Evolutionary conservation across 306 rosid species (phyloP), one percentile per base, ranked within the genome.

Genomic region (Dalbergia cultrata): DNA sequence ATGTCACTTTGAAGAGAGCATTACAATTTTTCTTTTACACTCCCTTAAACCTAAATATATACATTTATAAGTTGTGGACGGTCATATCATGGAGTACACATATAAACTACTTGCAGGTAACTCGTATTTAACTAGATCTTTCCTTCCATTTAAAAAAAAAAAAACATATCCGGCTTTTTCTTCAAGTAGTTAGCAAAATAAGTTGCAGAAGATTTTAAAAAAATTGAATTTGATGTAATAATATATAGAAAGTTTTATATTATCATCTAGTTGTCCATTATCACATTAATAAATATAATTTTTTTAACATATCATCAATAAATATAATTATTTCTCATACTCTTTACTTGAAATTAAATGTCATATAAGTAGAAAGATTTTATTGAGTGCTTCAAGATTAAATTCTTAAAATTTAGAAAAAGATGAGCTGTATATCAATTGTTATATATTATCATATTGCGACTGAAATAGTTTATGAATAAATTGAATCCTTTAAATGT

Each of bases 1-100:
- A 50, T 76, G 64, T 13, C 52, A 49, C 52, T 34, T 74, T 26
- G 34, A 75, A 59, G n/a, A 44, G 8, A 59, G 57, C 43, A 43
- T 5, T 8, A 5, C 26, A 62, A 9, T 9, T 13, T 41, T 39
- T 43, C 71, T 45, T 47, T 75, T 62, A n/a, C 13, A 14, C 50
- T 58, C 13, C 43, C 31, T 41, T 22, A 6, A 19, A 9, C 14
- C n/a, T 61, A 10, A 21, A 18, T 72, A 9, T 53, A 71, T 71
- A 31, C 53, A 52, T 49, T 49, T 70, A 16, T 13, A 43, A 34
- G 39, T 45, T 68, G 26, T 41, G 72, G 49, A 41, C 54, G 26
- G 54, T 37, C 13, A 8, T 64, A 34, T 67, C n/a, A 43, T 6
- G 35, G 52, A 4, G 6, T 37, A 35, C 8, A 31, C 17, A 4